A percentile compares a stretch with the other conserved stretches of the same genome.
These are phyloP conservation scores for Tetrapyrgos nigripes DNA, from an alignment of 1,284 basidiomycete species.

Conservation along the genomic window DNA sequence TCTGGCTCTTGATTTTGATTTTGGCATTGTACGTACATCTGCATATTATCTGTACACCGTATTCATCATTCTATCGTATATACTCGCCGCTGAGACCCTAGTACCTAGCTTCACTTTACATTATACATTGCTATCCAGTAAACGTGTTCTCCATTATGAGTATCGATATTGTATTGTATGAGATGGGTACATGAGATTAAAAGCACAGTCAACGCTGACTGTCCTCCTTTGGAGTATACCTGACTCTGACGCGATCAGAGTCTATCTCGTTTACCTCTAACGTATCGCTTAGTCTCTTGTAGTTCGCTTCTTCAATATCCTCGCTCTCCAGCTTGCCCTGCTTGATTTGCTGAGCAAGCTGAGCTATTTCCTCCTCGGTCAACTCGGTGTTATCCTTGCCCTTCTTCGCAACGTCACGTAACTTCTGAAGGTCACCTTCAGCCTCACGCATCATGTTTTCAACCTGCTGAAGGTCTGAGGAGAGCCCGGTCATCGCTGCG, in stretches of 20 bases:
- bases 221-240: neutral
- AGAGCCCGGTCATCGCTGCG: neutral
- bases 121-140: neutral
- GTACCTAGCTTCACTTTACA: no score
- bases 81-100: no score
- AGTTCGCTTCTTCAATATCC: neutral
- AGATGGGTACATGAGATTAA: neutral
- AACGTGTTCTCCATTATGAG: neutral
- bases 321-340: neutral
- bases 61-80: neutral
- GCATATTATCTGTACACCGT: neutral
- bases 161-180: no score
- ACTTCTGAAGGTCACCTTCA: slow-evolving; percentile 2
- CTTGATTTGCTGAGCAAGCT: neutral
- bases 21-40: neutral
- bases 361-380: neutral
- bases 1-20: no score
- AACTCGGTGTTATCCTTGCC: neutral
- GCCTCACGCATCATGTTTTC: slow-evolving; percentile 7
- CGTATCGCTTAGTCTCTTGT: neutral
- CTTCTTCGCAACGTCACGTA: slow-evolving; percentile 14
- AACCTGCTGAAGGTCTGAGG: neutral
- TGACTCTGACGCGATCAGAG: slow-evolving; percentile 8
- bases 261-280: slow-evolving; percentile 9
- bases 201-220: no score